Base-by-base conservation (phyloP, 441 rosid genomes). In the Omphalea diandra region DNA sequence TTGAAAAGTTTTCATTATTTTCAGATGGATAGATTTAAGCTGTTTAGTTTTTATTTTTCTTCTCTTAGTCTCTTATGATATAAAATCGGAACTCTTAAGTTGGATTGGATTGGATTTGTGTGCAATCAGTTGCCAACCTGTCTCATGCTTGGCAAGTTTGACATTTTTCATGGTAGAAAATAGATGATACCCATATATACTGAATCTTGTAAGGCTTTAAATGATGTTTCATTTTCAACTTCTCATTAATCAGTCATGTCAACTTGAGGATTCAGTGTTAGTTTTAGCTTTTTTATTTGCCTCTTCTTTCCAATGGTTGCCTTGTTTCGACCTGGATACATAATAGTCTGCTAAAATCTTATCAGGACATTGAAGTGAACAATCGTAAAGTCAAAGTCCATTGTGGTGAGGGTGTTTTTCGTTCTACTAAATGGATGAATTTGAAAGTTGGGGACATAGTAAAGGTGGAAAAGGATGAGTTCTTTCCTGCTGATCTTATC, bases 401-500 rank as follows among this genome's bases (percentile, higher is more conserved):
- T 79, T 36, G 26, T 35, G 89, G 92, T 46, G 83, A 87, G 70
- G 98, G 98, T 62, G 67, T 69, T 50, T 93, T 93, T 29, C 62
- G 66, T 35, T 59, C 52, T 44, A 77, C 66, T 4, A 86, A 88
- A 74, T 95, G 99, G 99, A 88, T 38, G 87, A 81, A 85, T 70
- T 80, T 95, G 79, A 87, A 83, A 80, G 97, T 93, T 24, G 99
- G 99, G 49, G 96, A 90, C 31, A 73, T 95, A 40, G 89, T 93
- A 43, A 95, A 83, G 80, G 94, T 95, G 46, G 90, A 85, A 62
- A 93, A 88, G 80, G 94, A 95, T 77, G 95, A 90, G 43, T 93
- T 83, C 76, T 95, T 93, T 67, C 99, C 99, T 5, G 96, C 97
- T 29, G 99, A 95, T 73, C 95, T 95, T 55, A 84, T 95, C 74